These are phyloP conservation scores for Backusella morwellensis DNA, from an alignment of 192 early-diverging fungal species.

Conservation along the genomic window DNA sequence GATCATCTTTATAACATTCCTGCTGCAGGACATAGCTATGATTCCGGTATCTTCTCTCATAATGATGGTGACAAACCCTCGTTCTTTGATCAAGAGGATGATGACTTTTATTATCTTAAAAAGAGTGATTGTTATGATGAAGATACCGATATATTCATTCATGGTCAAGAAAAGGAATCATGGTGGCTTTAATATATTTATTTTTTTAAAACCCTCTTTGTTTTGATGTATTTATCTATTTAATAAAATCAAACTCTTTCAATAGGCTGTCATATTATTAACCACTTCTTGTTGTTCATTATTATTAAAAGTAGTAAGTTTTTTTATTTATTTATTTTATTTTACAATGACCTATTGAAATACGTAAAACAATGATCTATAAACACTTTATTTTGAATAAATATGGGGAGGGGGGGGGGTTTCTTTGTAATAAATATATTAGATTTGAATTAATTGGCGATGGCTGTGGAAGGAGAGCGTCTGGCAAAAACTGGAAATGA, in stretches of 20 bases:
- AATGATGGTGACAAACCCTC: background rate
- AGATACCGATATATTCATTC: slow-evolving; percentile 25
- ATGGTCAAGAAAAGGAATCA: slow-evolving; percentile 26
- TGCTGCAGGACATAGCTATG: slow-evolving; percentile 5
- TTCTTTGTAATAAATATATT: background rate
- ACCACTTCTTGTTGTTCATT: background rate
- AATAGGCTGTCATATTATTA: background rate
- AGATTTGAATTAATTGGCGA: background rate
- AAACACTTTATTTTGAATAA: background rate
- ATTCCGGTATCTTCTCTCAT: slow-evolving; percentile 21
- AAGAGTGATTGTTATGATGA: background rate
- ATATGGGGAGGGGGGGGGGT: too few species aligned
- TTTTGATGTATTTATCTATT: background rate
- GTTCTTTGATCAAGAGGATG: background rate
- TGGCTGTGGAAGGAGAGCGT: background rate
- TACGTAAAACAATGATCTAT: too few species aligned
- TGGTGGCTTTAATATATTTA: slow-evolving; percentile 18
- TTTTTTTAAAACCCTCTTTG: background rate
- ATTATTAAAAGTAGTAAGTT: background rate
- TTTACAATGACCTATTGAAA: too few species aligned
- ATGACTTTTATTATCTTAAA: background rate
- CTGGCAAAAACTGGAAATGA: background rate
- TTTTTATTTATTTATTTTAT: background rate
- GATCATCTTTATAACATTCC: slow-evolving; percentile 9
- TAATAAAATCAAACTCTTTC: background rate